A percentile compares a stretch with the other conserved stretches of the same genome.
Conservation (phyloP, 805 yeast species). For the Cyberlindnera americana region DNA sequence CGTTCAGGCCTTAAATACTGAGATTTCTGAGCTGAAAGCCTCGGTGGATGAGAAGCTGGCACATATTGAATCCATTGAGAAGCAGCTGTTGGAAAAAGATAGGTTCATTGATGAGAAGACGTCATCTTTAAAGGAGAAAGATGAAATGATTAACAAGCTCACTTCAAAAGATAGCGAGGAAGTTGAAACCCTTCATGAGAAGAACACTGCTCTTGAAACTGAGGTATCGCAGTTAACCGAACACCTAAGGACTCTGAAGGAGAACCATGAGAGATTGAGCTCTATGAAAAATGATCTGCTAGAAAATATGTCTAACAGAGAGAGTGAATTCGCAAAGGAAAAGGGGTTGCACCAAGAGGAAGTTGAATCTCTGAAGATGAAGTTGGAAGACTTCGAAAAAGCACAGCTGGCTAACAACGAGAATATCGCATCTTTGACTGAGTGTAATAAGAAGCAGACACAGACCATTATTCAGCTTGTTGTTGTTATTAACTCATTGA, state of each 20-base stretch:
- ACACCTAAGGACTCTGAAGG: conserved; percentile 15
- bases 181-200: not conserved
- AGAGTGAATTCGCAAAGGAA: conserved; percentile 54
- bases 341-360: conserved; percentile 47
- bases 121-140: conserved; percentile 8
- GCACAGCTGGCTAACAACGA: conserved; percentile 30
- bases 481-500: conserved; percentile 29
- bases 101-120: conserved; percentile 1
- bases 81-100: not conserved
- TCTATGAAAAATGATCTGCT: conserved; percentile 58
- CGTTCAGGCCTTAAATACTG: conserved; percentile 1
- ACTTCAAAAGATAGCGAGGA: not conserved
- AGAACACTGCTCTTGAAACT: conserved; percentile 2
- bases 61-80: not conserved
- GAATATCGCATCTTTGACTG: conserved; percentile 3
- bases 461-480: conserved; percentile 32
- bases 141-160: conserved; percentile 1
- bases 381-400: conserved; percentile 49
- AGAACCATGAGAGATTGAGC: conserved; percentile 27
- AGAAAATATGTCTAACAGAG: conserved; percentile 66
- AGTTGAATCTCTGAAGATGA: conserved; percentile 41
- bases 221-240: conserved; percentile 1
- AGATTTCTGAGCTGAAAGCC: conserved; percentile 1
- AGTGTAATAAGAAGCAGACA: conserved; percentile 8
- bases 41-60: conserved; percentile 5